Base-by-base conservation (phyloP, 2,329 filamentous ascomycete species). In the Leptodontidium sp. region DNA sequence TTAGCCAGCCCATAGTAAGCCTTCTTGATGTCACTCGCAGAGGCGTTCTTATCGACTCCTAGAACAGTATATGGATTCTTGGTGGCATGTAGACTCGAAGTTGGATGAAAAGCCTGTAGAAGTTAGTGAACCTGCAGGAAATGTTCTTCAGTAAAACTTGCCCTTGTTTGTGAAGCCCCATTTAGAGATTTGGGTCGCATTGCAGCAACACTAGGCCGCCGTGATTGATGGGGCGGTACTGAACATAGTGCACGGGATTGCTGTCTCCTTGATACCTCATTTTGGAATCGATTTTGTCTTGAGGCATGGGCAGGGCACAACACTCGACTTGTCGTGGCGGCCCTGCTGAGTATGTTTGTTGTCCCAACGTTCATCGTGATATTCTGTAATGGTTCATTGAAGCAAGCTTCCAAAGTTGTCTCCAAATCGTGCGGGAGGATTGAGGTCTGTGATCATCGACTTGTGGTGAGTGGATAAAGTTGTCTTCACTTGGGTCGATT, bases 1-100 rank as follows among this genome's bases (percentile, higher is more conserved):
- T 99, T 99, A 24, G 96, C 96, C 68, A 98, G 85, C 62, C 94
- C 93, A 79, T 99, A 99, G 84, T 99, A 99, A 2, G 96, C 94
- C 81, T 98, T 98, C 80, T 99, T 99, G 79, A 99, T 98, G 45
- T 98, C 95, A 69, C 89, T 84, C 2, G 93, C 84, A 1, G 93
- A 90, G n/a, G 96, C 93, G 71, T 82, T 86, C 80, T 95, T 97
- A 76, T 85, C 85, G 38, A 99, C 93, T 15, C 96, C 96, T 35
- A 99, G 89, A 4, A 92, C 87, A 73, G 89, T 88, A 81, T 99
- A 99, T 0, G 96, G 96, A 77, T 99, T 92, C 79, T 93, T 88
- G 47, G 78, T 78, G 17, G 73, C 76, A 53, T 74, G 71, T 2
- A 75, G 59, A 52, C 62, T 77, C 6, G 73, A 70, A 45, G 75